Evolutionary conservation across 2,329 filamentous ascomycete species (phyloP).

Genomic region (Penicillium aurantiogriseum): DNA sequence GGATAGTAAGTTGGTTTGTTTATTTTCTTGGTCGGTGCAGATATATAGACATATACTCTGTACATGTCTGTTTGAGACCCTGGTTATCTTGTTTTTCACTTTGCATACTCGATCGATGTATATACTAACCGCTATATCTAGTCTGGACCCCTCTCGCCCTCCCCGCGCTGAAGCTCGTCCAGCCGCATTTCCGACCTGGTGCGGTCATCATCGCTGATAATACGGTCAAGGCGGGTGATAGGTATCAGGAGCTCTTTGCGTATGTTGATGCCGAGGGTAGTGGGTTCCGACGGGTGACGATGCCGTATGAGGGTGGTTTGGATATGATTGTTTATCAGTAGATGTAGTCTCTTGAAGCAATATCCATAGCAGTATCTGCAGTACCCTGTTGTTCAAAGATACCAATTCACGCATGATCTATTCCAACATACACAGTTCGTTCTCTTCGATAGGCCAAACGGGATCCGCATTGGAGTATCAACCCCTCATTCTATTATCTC

Average conservation of each 20-base stretch:
- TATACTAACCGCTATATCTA: constrained; percentile 26
- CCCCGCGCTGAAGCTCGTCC: constrained; percentile 33
- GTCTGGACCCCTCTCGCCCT: constrained; percentile 58
- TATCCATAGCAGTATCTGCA: neutral
- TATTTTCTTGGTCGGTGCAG: neutral
- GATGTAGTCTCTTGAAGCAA: neutral
- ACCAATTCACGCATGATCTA: neutral
- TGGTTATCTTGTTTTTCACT: neutral
- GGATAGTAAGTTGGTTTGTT: constrained; percentile 55
- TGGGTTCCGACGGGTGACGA: constrained; percentile 18
- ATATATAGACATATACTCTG: neutral
- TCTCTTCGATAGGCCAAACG: neutral
- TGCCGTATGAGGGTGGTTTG: constrained; percentile 19
- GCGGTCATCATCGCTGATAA: constrained; percentile 21
- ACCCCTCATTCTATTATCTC: neutral
- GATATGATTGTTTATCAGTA: constrained; percentile 24
- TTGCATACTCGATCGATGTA: neutral
- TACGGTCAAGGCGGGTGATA: constrained; percentile 10
- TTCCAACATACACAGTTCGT: neutral
- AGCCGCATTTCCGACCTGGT: constrained; percentile 15
- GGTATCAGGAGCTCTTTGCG: constrained; percentile 17
- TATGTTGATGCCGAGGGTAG: constrained; percentile 19
- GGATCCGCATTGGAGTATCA: neutral
- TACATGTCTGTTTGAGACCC: neutral
- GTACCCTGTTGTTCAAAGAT: neutral